Percentiles rank a stretch among this genome's conserved stretches.
phyloP scores from a whole-genome alignment of 1,284 basidiomycete species.

The Moesziomyces sp. region DNA sequence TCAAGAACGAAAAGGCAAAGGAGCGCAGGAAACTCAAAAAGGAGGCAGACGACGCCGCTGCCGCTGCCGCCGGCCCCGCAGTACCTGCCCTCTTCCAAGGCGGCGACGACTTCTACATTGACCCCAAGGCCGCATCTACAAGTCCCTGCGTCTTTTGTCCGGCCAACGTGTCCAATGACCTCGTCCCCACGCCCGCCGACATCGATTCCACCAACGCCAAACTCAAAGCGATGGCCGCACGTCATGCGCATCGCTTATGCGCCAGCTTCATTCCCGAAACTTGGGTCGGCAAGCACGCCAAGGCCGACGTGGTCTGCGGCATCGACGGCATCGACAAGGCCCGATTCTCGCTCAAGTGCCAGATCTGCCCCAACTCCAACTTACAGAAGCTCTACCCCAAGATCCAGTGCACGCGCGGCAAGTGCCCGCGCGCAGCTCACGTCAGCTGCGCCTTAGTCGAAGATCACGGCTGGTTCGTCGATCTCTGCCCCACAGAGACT shows the following conservation, averaged over 20 bases:
- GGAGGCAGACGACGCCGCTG: constrained; percentile 26
- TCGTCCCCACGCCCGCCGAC: constrained; percentile 46
- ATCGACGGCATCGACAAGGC: constrained; percentile 57
- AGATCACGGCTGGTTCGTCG: constrained; percentile 62
- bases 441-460: constrained; percentile 80
- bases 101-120: constrained; percentile 40
- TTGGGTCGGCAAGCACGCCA: constrained; percentile 54
- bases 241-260: constrained; percentile 64
- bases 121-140: constrained; percentile 18
- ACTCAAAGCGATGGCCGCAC: constrained; percentile 29
- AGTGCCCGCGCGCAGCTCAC: constrained; percentile 92
- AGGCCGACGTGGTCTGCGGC: constrained; percentile 52
- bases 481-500: constrained; percentile 42
- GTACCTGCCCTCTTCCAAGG: constrained; percentile 27
- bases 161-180: constrained; percentile 37
- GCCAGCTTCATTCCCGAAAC: constrained; percentile 64
- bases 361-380: constrained; percentile 77
- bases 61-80: constrained; percentile 17
- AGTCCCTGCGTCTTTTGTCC: constrained; percentile 69
- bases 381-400: constrained; percentile 84
- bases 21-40: constrained; percentile 39
- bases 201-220: constrained; percentile 26
- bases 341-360: constrained; percentile 75
- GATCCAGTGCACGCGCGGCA: constrained; percentile 91
- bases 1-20: constrained; percentile 40